A percentile compares a stretch with the other conserved stretches of the same genome.
phyloP scores from a whole-genome alignment of 768 basidiomycete species.

The Lyophyllum decastes region DNA sequence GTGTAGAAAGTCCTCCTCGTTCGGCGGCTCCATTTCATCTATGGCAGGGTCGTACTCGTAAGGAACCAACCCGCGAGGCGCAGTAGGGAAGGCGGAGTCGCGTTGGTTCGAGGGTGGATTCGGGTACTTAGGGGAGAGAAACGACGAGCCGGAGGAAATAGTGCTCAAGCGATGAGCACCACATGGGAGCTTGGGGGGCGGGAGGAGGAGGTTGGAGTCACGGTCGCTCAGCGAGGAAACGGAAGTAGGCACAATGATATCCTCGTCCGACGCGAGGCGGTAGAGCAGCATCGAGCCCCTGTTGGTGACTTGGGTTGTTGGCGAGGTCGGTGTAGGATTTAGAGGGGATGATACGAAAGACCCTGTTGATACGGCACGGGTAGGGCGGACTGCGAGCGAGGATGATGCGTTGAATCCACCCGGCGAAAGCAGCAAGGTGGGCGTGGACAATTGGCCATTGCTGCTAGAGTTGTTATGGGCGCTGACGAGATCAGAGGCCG shows the following conservation, averaged over 20 bases:
- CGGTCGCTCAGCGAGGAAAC: neutral
- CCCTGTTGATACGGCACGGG: neutral
- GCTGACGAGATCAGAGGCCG: no score
- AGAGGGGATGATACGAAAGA: conserved; percentile 19
- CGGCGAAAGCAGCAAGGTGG: no score
- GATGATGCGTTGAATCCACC: no score
- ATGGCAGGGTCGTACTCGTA: conserved; percentile 70
- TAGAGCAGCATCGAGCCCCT: conserved; percentile 26
- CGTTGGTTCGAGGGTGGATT: neutral
- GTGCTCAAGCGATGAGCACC: conserved; percentile 15
- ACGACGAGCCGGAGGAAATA: conserved; percentile 13
- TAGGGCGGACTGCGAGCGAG: neutral
- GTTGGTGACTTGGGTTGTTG: conserved; percentile 8
- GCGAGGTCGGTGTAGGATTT: conserved; percentile 7
- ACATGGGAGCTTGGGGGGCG: conserved; percentile 16
- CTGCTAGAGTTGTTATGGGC: no score
- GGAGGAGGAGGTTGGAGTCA: conserved; percentile 5
- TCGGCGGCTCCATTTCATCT: conserved; percentile 55
- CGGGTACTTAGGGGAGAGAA: conserved; percentile 18
- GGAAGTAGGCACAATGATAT: conserved; percentile 1
- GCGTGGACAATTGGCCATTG: no score
- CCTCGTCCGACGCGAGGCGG: conserved; percentile 21
- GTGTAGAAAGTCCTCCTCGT: conserved; percentile 79
- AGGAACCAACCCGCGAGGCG: conserved; percentile 49
- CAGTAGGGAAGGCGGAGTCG: conserved; percentile 19